phyloP scores from a whole-genome alignment of 176 grass and related monocot genomes.

The Phoenix dactylifera region DNA sequence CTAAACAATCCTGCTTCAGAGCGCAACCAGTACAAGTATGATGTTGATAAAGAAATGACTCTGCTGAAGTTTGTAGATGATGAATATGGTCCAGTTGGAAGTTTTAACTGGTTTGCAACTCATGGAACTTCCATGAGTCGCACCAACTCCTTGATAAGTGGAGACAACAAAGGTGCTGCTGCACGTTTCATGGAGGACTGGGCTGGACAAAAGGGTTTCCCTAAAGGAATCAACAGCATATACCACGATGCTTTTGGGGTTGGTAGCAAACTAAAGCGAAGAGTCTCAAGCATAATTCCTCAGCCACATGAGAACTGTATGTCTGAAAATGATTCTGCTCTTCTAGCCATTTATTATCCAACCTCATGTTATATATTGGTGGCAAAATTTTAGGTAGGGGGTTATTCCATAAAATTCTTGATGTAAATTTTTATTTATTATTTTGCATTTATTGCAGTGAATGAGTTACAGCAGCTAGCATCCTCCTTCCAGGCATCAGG shows the following conservation, averaged over 20 bases:
- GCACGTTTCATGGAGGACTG: constrained; percentile 98
- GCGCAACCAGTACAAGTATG: constrained; percentile 54
- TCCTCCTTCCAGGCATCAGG: constrained; percentile 78
- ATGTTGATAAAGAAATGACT: constrained; percentile 94
- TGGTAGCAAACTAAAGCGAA: constrained; percentile 30
- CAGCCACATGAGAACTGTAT: constrained; percentile 70
- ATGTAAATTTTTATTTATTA: constrained; percentile 12
- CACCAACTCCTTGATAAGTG: constrained; percentile 86
- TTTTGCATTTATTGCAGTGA: constrained; percentile 31
- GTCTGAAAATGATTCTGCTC: constrained; percentile 13
- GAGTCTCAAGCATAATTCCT: constrained; percentile 78
- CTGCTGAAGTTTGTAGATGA: constrained; percentile 87
- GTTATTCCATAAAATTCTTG: no score
- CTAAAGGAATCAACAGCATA: constrained; percentile 22
- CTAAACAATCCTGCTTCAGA: constrained; percentile 78
- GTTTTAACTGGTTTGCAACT: constrained; percentile 98
- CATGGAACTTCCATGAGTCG: constrained; percentile 98
- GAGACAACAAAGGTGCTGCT: constrained; percentile 96
- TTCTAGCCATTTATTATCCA: neutral
- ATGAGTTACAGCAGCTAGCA: constrained; percentile 57
- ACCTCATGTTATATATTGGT: neutral
- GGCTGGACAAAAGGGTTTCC: constrained; percentile 53
- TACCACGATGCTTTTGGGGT: constrained; percentile 23
- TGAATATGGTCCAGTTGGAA: constrained; percentile 64
- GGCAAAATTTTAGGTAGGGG: no score